Base-by-base conservation (phyloP, 2,329 filamentous ascomycete species). In the Cytospora piceicola region DNA sequence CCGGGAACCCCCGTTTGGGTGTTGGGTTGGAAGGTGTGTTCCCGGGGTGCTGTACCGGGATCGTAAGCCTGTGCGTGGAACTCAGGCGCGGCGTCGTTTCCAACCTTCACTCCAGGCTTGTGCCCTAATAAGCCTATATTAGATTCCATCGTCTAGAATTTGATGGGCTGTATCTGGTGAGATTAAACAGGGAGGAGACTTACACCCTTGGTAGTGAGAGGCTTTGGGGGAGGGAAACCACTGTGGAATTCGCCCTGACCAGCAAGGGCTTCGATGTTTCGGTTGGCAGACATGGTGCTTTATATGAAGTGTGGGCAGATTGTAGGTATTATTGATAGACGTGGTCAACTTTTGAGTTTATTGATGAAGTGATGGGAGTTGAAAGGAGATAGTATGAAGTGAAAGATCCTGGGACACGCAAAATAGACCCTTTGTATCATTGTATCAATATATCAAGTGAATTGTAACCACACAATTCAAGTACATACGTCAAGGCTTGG, bases 31-130 rank as follows among this genome's bases (percentile, higher is more conserved):
- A 77, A 81, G 12, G 75, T 78, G 62, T 74, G 58, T 60, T 79
- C 73, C 17, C 67, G 67, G 3, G 90, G 90, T 0, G 90, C 90
- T 4, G 85, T 85, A 66, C 90, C 90, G 0, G 88, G 77, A 0
- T 88, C 82, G 42, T 87, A 77, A 1, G 82, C 83, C 74, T 92
- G 70, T 29, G 85, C 83, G 71, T 83, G 79, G 79, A 90, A 93
- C 72, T 90, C 89, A 24, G 86, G 86, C 15, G 77, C 73, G 29
- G 78, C 77, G 61, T 89, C 87, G 70, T 87, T 85, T 71, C 85
- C 85, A 65, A 86, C 82, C 67, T 85, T 82, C 70, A 82, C 79
- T 61, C 89, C 89, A 4, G 84, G 83, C 73, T 87, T 81, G 76
- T 92, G 89, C 88, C 91, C 70, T 8, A 39, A n/a, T 36, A 61